Base-by-base conservation (phyloP, 352 stramenopile species). In the Blastocystis sp. region DNA sequence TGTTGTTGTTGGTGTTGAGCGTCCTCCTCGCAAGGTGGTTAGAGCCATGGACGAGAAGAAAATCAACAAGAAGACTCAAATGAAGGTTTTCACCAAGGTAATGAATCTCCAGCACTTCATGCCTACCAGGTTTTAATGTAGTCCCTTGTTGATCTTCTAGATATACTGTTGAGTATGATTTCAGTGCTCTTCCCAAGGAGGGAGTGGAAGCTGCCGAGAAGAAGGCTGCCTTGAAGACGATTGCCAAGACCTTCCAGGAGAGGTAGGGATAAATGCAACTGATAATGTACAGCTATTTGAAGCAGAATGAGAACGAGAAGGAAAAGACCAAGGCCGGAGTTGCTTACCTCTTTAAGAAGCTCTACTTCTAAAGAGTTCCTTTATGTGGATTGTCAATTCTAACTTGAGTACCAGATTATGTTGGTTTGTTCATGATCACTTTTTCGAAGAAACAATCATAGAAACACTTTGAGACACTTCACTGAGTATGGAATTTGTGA, bases 51-150 rank as follows among this genome's bases (percentile, higher is more conserved):
- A 17, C n/a, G 51, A 90, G 57, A 90, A 89, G 68, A 89, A 56
- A 11, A 42, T 79, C 24, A 84, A 78, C 51, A 90, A 89, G 68
- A 89, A 35, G 27, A 81, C 78, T 40, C 35, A 79, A 7, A 89
- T 79, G 70, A 66, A 90, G 35, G 53, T 77, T n/a, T 90, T 90
- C 44, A 90, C 69, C 42, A 90, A 90, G 78, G 54, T 70, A n/a
- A 64, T 90, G 22, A 90, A 90, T 77, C 69, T 89, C 78, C 58
- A 75, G 57, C 84, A 90, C 84, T 66, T 90, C 73, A 90, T 90
- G 84, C 84, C 84, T 42, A 90, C 84, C 27, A 51, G 84, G 58
- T 81, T 81, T 81, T 40, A 3, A 51, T 56, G 22, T 22, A 42
- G 7, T 22, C 42, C 4, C 11, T 42, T 27, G 33, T 60, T 64